These are phyloP conservation scores for Volutella citrinella DNA, from an alignment of 2,329 filamentous ascomycete genomes.

Conservation along the genomic window DNA sequence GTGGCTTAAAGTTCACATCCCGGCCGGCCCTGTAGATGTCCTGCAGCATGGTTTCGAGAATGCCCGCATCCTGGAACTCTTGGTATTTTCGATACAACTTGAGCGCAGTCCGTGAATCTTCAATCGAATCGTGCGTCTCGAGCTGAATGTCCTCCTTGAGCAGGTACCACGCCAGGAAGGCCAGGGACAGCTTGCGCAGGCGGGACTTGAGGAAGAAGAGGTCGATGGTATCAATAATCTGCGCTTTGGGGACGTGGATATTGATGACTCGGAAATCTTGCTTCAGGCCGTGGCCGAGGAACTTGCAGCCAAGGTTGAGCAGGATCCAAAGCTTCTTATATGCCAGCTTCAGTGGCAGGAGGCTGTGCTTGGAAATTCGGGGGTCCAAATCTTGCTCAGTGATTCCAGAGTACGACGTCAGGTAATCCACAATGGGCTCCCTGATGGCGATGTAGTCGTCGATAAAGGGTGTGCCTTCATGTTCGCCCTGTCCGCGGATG, in stretches of 20 bases:
- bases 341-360: constrained; percentile 83
- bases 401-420: constrained; percentile 93
- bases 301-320: constrained; percentile 88
- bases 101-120: constrained; percentile 88
- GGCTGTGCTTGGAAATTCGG: constrained; percentile 71
- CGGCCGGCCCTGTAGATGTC: constrained; percentile 69
- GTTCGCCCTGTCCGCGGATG: constrained; percentile 72
- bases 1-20: constrained; percentile 50
- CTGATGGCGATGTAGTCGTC: constrained; percentile 95
- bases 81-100: constrained; percentile 86
- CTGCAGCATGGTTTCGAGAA: constrained; percentile 78
- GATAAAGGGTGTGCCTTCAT: constrained; percentile 85
- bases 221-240: constrained; percentile 92
- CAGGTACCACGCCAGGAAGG: constrained; percentile 87
- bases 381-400: constrained; percentile 80
- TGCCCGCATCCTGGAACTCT: constrained; percentile 83
- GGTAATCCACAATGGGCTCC: constrained; percentile 90
- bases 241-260: constrained; percentile 85
- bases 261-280: constrained; percentile 98
- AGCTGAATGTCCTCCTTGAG: constrained; percentile 93
- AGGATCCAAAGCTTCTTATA: constrained; percentile 99
- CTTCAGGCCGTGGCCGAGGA: constrained; percentile 88
- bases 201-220: constrained; percentile 81
- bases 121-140: constrained; percentile 90
- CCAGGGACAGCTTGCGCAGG: constrained; percentile 82